These are phyloP conservation scores for Cladosporium colombiae DNA, from an alignment of 2,329 filamentous ascomycete genomes.

Conservation along the genomic window DNA sequence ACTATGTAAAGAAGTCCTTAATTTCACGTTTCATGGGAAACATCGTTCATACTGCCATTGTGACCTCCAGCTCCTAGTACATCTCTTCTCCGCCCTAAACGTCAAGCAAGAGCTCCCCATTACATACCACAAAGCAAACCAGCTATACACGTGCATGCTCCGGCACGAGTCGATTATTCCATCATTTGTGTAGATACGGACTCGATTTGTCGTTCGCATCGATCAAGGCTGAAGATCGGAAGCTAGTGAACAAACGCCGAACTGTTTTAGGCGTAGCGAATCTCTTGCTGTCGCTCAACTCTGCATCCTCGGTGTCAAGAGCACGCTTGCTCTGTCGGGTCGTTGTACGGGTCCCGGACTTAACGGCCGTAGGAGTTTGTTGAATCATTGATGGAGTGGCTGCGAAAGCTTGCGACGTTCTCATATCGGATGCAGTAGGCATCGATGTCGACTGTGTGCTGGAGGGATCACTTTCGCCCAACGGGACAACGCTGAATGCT, in stretches of 20 bases:
- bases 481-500: neutral
- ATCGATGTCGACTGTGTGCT: neutral
- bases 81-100: neutral
- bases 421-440: neutral
- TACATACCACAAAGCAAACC: neutral
- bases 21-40: neutral
- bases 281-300: neutral
- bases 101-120: neutral
- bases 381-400: neutral
- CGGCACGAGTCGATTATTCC: neutral
- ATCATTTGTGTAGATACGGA: neutral
- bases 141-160: neutral
- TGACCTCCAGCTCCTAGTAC: neutral
- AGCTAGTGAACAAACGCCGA: neutral
- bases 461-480: neutral
- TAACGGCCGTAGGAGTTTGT: neutral
- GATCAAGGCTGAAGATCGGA: slow-evolving; percentile 2
- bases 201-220: slow-evolving; percentile 14
- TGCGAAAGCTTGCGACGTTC: neutral
- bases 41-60: neutral
- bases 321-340: slow-evolving; percentile 5
- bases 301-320: neutral
- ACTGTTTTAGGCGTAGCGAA: neutral
- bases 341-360: neutral
- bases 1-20: neutral